Percentiles rank a stretch among this genome's conserved stretches.
phyloP scores from a whole-genome alignment of 768 basidiomycete genomes.

The Serpula lacrymans region DNA sequence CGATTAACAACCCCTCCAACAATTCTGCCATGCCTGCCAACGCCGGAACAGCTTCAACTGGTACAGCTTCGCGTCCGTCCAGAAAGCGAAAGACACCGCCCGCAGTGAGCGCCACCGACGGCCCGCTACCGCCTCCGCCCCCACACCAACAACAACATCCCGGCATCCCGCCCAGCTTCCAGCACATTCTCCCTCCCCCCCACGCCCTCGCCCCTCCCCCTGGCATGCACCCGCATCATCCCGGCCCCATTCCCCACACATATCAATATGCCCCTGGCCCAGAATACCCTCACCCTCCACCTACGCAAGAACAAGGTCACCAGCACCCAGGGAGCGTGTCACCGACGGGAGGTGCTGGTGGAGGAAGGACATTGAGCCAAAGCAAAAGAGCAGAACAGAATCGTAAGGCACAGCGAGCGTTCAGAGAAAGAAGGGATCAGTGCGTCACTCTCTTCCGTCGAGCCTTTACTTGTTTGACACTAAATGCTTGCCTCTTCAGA shows the following conservation, averaged over 20 bases:
- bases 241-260: slow-evolving; percentile 18
- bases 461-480: slow-evolving; percentile 9
- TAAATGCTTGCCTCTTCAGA: slow-evolving; percentile 33
- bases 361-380: slow-evolving; percentile 62
- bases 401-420: slow-evolving; percentile 89
- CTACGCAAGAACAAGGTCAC: slow-evolving; percentile 18
- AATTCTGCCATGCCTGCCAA: no score
- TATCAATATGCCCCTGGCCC: slow-evolving; percentile 35
- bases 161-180: slow-evolving; percentile 33
- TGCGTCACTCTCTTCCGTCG: slow-evolving; percentile 36
- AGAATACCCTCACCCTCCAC: slow-evolving; percentile 25
- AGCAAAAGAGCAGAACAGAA: slow-evolving; percentile 94
- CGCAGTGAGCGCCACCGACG: slow-evolving; percentile 9
- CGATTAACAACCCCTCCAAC: no score
- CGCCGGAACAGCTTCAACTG: slow-evolving; percentile 10
- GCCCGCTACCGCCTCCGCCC: slow-evolving; percentile 7
- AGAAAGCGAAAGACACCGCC: slow-evolving; percentile 3
- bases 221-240: neutral
- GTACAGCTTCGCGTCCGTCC: slow-evolving; percentile 13
- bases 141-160: slow-evolving; percentile 9
- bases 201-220: slow-evolving; percentile 39
- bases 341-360: slow-evolving; percentile 13
- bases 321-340: slow-evolving; percentile 25
- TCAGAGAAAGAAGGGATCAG: slow-evolving; percentile 88
- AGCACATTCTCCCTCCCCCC: slow-evolving; percentile 52